Conservation (phyloP, 1,284 basidiomycete species). For the Chondrostereum purpureum region DNA sequence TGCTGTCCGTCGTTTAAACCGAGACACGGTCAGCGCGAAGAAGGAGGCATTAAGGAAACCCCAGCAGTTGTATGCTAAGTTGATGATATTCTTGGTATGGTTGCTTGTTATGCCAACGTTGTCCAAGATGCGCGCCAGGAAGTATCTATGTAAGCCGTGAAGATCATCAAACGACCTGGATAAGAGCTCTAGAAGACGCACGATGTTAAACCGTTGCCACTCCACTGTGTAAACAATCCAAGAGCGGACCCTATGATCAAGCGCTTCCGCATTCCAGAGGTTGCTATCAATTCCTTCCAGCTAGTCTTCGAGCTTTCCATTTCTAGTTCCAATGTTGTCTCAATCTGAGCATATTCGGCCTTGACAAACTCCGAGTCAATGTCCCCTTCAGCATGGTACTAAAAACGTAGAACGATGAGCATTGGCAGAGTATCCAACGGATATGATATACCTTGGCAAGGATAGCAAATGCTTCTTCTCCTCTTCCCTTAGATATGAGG, state of each 20-base stretch:
- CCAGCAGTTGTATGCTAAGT: conserved; percentile 48
- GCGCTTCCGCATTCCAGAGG: conserved; percentile 44
- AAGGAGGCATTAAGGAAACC: conserved; percentile 45
- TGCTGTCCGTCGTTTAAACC: conserved; percentile 40
- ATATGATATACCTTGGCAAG: conserved; percentile 26
- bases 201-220: conserved; percentile 48
- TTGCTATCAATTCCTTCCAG: conserved; percentile 37
- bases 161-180: background rate
- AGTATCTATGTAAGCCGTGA: conserved; percentile 28
- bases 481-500: conserved; percentile 46
- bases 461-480: conserved; percentile 41
- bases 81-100: conserved; percentile 46
- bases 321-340: conserved; percentile 43
- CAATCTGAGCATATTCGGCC: conserved; percentile 48
- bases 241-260: conserved; percentile 38
- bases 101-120: conserved; percentile 42
- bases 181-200: conserved; percentile 20
- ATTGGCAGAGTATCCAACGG: no score
- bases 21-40: conserved; percentile 41
- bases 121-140: conserved; percentile 38
- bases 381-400: conserved; percentile 45
- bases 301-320: conserved; percentile 33
- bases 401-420: background rate
- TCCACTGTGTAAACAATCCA: conserved; percentile 46
- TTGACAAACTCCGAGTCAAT: conserved; percentile 41